Evolutionary conservation across 345 rosid species (phyloP).

Genomic region (Syzygium aqueum): DNA sequence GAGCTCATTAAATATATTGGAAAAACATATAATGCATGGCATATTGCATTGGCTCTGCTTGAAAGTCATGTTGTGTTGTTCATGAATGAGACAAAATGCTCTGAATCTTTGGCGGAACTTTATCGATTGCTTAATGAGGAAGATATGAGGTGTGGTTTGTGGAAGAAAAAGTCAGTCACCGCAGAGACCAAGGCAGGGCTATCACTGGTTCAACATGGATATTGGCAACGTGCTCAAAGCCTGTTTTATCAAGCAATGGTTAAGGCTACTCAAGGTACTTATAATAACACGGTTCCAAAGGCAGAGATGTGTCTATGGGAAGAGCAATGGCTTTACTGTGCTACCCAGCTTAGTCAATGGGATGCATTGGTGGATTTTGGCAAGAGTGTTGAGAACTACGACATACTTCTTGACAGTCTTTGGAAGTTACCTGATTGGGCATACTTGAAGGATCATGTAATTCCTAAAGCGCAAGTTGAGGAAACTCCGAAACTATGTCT

Average conservation of each 20-base stretch:
- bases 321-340: conserved; percentile 98
- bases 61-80: conserved; percentile 96
- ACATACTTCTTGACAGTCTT: conserved; percentile 85
- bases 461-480: conserved; percentile 99
- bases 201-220: conserved; percentile 96
- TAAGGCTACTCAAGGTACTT: conserved; percentile 98
- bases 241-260: conserved; percentile 97
- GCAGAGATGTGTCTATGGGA: conserved; percentile 99
- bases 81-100: conserved; percentile 81
- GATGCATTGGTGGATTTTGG: conserved; percentile 95
- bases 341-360: conserved; percentile 96
- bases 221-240: conserved; percentile 90
- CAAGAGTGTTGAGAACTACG: conserved; percentile 85
- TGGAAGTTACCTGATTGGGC: conserved; percentile 98
- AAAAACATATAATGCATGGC: conserved; percentile 98
- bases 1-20: conserved; percentile 97
- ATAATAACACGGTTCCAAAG: conserved; percentile 93
- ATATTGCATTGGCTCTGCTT: conserved; percentile 78
- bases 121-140: conserved; percentile 93
- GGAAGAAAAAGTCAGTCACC: conserved; percentile 92
- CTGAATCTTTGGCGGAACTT: conserved; percentile 94
- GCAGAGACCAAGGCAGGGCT: conserved; percentile 98
- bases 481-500: conserved; percentile 93
- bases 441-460: conserved; percentile 85
- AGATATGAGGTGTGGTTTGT: conserved; percentile 98